Evolutionary conservation across 352 stramenopile species (phyloP), one percentile per base, ranked within the genome.

Genomic region (Globisporangium abappressorium): DNA sequence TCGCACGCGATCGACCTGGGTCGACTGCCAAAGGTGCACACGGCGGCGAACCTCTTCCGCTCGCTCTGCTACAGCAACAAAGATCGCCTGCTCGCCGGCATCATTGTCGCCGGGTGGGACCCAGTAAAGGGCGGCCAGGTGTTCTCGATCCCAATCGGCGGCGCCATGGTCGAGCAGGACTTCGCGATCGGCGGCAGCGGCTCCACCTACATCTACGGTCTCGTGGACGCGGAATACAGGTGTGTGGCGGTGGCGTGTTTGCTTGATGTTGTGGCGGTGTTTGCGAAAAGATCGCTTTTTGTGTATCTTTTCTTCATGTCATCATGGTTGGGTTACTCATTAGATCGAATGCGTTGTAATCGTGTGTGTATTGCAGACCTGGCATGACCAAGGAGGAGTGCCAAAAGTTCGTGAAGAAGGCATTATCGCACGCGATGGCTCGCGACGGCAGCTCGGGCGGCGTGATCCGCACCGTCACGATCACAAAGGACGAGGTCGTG

Each of bases 31-130:
- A 97, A 95, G 68, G 98, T 99, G 43, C 97, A 98, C 76, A 98
- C 97, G 26, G 97, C 97, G n/a, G 96, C 97, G 24, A 98, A 99
- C 78, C 79, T 99, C 47, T 98, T 99, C 80, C 83, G 90, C 41
- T 92, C 88, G 70, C 85, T 99, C 59, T 98, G 95, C 79, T 99
- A 99, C 82, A 85, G 97, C 70, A 99, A 99, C 89, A 99, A 99
- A 79, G 97, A 99, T 78, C 86, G 93, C 33, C 70, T 95, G 72
- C 83, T 96, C 60, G 93, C 92, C 0, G 97, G 97, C 53, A 98
- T 99, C 69, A 99, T 99, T 79, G 93, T 99, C 49, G 97, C 94
- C 14, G 98, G 98, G 24, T 99, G 95, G 91, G 97, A 99, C 85
- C 83, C 90, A 0, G 93, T 99, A 41, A 93, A 98, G 69, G 96